Evolutionary conservation across 495 filamentous ascomycete genomes (phyloP), one percentile per base, ranked within the genome.

Genomic region (Staphylotrichum tortipilum): DNA sequence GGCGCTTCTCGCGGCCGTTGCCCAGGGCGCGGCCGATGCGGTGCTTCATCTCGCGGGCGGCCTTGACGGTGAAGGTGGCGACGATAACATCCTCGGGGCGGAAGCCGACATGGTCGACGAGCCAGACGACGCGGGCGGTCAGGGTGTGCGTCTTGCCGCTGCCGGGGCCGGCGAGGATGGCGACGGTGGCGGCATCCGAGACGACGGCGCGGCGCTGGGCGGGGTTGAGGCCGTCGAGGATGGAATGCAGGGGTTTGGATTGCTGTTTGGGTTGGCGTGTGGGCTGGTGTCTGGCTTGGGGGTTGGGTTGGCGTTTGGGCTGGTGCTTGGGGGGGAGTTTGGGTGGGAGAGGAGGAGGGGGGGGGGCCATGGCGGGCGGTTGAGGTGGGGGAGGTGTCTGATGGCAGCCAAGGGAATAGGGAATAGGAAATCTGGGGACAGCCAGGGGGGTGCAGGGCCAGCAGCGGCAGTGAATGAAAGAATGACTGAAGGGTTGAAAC

Each of bases 1-100:
- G 68, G 55, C 82, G 85, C 38, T 76, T 82, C 66, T 91, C 88
- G 23, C 85, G 66, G 2, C 81, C 84, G 56, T 86, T 79, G 3
- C 89, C 89, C 17, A 97, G 74, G 11, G 92, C 73, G 50, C 79
- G 81, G 0, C 82, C 80, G 29, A 99, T 82, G 21, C 94, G 79
- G 58, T 88, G 80, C 52, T 88, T 88, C 94, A 99, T 99, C 68
- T 99, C 94, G 15, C 85, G 81, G 15, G 92, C 87, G 4, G 92
- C 92, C 65, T 97, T 99, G 63, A 95, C 87, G 3, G 94, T 99
- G 63, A 99, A 99, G 1, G 94, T 99, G 52, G 91, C 91, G 48
- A 95, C 94, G 37, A 99, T 83, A 62, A 99, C 80, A 74, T 97
- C 92, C 72, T 88, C 84, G 56, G 94, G 90, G 35, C 80, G 80